Base-by-base conservation (phyloP, 345 rosid species). In the Acer saccharum region DNA sequence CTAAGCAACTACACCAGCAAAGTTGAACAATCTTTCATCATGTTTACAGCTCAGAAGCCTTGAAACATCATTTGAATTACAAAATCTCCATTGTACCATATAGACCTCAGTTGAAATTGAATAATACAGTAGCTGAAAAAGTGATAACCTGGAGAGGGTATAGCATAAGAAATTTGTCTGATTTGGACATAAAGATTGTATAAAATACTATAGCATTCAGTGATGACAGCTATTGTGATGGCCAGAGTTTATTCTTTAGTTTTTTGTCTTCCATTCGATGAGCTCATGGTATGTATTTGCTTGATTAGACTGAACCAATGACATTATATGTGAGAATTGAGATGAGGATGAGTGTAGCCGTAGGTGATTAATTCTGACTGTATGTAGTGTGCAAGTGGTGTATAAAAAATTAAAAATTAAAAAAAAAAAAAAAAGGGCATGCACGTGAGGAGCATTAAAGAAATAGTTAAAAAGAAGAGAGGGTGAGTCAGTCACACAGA, bases 1-100 rank as follows among this genome's bases (percentile, higher is more conserved):
- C 93, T 93, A 41, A 88, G 90, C 41, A 92, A 91, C 89, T 96
- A 86, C 78, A 60, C 80, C n/a, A 84, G 83, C 79, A 76, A 83
- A 73, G 88, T 96, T 80, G 81, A 91, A 81, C 91, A 79, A 78
- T 81, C 90, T 32, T 96, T 94, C 85, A 94, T 93, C 50, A 92
- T 96, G 95, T 96, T 92, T 85, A 83, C 97, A 58, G 97, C 98
- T 76, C 90, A 91, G 85, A 96, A 94, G 82, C 94, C 97, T 58
- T 92, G 90, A 85, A 79, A 78, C 32, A 57, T 69, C 63, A 57
- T 69, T 71, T 65, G 67, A 71, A 71, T 20, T 74, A 78, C 76
- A 68, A 83, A 69, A 63, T 67, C 39, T 74, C 71, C 83, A 66
- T 74, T 21, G 32, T 48, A 17, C 44, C 32, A 68, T 77, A n/a